Evolutionary conservation across 1,139 yeast genomes (phyloP), one percentile per base, ranked within the genome.

Genomic region (Saccharomyces hybrid): DNA sequence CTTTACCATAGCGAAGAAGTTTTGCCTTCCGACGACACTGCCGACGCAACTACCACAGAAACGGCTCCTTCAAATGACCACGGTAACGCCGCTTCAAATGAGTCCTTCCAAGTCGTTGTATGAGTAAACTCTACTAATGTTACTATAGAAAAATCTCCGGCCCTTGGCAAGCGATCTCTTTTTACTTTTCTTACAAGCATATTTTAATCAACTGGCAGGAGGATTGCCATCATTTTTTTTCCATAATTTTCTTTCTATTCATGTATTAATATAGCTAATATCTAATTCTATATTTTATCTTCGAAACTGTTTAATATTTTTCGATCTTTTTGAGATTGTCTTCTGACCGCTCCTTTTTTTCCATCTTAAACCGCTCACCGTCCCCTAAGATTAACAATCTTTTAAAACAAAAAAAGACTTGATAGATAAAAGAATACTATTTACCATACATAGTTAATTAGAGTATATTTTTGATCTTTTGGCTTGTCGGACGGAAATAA

Each of bases 1-100:
- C 29, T 50, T 26, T 52, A 50, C 46, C 52, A 42, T 11, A 38
- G 44, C 19, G 44, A 38, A 38, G 44, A 38, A 9, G 44, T 16
- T 38, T 38, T 38, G 12, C 44, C 44, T 16, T 38, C 44, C 7
- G 44, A 38, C 24, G 26, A 38, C 19, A 38, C 7, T n/a, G 44
- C 24, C 26, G 44, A 19, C n/a, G 44, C 19, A 2, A 38, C 19
- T 16, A 19, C 44, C 5, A 19, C 44, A 9, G 44, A 38, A 38
- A 38, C 12, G 11, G 44, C 44, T 19, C 19, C 44, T 38, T 38
- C 44, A 38, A 19, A 38, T 19, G 19, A 19, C 19, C 9, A 34
- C 42, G 9, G 7, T 34, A 34, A 34, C 11, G 4, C 44, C 44
- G 11, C 44, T 16, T 38, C 44, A 12, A 38, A 38, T 19, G 44